Evolutionary conservation across 2,329 filamentous ascomycete species (phyloP), one percentile per base, ranked within the genome.

Genomic region (Colletotrichum kahawae): DNA sequence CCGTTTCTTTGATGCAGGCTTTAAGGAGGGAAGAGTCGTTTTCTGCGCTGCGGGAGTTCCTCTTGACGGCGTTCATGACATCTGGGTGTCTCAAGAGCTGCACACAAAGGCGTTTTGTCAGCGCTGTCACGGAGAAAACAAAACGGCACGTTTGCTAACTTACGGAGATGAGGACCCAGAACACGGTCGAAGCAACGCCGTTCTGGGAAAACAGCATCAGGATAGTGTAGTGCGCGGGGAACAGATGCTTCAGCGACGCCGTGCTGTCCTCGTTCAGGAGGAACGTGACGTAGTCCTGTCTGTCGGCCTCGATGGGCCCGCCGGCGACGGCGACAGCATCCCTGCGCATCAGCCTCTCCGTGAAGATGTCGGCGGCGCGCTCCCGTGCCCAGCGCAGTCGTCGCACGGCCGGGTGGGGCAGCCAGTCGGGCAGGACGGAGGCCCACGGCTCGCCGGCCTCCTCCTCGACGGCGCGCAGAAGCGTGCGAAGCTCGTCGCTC

Each of bases 1-100:
- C 64, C 3, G 78, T 78, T 67, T 79, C 78, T 51, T 74, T 78
- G 43, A 79, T 77, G 36, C 76, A 76, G 16, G 77, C 78, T 36
- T 75, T 76, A 10, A 79, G 36, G 5, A 79, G 75, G 1, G 65
- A 43, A 5, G 73, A 74, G 13, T 74, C 66, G 27, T 29, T 21
- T 10, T 43, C 14, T 4, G 69, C 71, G n/a, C 68, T 67, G 12
- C 78, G 71, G 6, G 78, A 69, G 13, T 79, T 76, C 12, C 56
- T 38, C 31, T 67, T 72, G 27, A 79, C 74, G 29, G 59, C 62
- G 12, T 65, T 59, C 76, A 79, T 69, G 10, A 76, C 65, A 8
- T 75, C 75, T 2, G 78, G 77, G 21, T 75, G 64, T 21, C 77
- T 74, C 36, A 79, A 38, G 34, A 79, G 74, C 71, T 78, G n/a